A percentile compares a stretch with the other conserved stretches of the same genome.
Conservation (phyloP, 352 stramenopile genomes). For the Phytophthora nicotianae region DNA sequence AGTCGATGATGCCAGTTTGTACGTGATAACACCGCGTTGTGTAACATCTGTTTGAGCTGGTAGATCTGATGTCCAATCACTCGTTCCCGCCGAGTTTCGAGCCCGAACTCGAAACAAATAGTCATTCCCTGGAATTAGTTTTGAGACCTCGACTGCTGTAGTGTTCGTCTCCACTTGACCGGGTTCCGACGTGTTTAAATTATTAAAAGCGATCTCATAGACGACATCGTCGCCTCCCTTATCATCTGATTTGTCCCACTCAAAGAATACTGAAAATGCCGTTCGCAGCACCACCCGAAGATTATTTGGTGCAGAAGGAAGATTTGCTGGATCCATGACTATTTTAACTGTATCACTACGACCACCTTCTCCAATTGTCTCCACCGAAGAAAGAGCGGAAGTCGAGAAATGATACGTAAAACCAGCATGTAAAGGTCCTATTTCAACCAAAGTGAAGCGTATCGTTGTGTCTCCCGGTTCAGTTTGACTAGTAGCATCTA, state of each 20-base stretch:
- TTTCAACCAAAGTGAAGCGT: conserved; percentile 23
- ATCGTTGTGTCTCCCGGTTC: conserved; percentile 6
- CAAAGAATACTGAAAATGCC: conserved; percentile 41
- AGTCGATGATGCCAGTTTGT: conserved; percentile 18
- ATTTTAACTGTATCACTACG: conserved; percentile 32
- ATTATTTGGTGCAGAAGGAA: conserved; percentile 46
- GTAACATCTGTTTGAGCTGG: conserved; percentile 49
- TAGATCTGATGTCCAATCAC: conserved; percentile 37
- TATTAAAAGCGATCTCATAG: conserved; percentile 41
- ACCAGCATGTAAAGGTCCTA: conserved; percentile 36
- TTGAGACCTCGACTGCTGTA: conserved; percentile 22
- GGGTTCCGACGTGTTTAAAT: conserved; percentile 2
- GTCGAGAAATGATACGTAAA: conserved; percentile 42
- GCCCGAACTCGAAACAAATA: conserved; percentile 47
- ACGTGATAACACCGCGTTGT: conserved; percentile 43
- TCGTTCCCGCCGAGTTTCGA: conserved; percentile 44
- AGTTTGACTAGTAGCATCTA: conserved; percentile 17
- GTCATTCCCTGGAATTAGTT: conserved; percentile 36
- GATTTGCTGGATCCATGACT: conserved; percentile 35
- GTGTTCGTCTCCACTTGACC: neutral
- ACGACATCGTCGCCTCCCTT: conserved; percentile 45
- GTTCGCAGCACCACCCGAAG: conserved; percentile 26
- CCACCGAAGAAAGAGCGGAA: conserved; percentile 36
- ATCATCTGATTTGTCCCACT: conserved; percentile 45
- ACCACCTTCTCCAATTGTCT: conserved; percentile 37